Percentiles rank a stretch among this genome's conserved stretches.
Evolutionary conservation across 345 rosid genomes (phyloP).

Genomic region (Abelmoschus esculentus): DNA sequence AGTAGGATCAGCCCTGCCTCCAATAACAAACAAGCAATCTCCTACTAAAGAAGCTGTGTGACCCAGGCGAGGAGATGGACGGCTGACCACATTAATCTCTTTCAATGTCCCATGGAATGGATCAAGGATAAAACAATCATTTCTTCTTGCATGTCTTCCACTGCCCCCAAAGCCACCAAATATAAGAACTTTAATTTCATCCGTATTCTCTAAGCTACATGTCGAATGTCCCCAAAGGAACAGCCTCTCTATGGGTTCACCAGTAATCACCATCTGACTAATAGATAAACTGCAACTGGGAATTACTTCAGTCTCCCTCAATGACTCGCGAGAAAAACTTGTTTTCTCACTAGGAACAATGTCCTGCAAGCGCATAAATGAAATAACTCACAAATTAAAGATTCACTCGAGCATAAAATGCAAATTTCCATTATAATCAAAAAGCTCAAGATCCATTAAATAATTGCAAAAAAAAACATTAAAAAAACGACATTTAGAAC

Average conservation of each 20-base stretch:
- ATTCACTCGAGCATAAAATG: background rate
- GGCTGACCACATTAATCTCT: conserved; percentile 28
- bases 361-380: conserved; percentile 53
- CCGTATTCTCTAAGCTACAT: conserved; percentile 32
- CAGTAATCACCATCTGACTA: conserved; percentile 32
- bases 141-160: conserved; percentile 86
- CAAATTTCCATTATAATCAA: background rate
- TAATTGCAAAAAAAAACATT: background rate
- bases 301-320: conserved; percentile 54
- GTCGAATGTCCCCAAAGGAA: conserved; percentile 89
- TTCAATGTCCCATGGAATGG: conserved; percentile 41
- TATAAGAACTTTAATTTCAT: conserved; percentile 32
- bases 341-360: conserved; percentile 46
- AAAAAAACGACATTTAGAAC: background rate
- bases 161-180: conserved; percentile 95
- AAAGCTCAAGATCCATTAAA: background rate
- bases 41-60: conserved; percentile 72
- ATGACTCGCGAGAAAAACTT: conserved; percentile 63
- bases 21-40: conserved; percentile 57
- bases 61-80: conserved; percentile 76
- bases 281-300: conserved; percentile 27
- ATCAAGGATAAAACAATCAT: conserved; percentile 56
- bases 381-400: background rate
- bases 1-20: conserved; percentile 80
- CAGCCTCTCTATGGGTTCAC: conserved; percentile 71